phyloP scores from a whole-genome alignment of 2,329 filamentous ascomycete genomes.

The Beauveria varroae region DNA sequence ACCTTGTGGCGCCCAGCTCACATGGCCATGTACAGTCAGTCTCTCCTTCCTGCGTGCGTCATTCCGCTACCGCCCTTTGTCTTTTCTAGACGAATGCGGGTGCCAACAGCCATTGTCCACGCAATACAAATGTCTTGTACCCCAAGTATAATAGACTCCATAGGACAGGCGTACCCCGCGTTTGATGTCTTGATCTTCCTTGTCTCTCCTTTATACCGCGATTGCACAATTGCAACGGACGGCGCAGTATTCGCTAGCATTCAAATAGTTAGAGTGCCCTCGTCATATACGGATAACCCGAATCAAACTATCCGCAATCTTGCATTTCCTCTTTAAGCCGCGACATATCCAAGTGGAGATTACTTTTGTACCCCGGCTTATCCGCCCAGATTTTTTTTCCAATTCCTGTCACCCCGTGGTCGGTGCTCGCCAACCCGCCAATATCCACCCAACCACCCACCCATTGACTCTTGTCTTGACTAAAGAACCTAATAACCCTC shows the following conservation, averaged over 20 bases:
- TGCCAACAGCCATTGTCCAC: not conserved
- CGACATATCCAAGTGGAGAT: conserved; percentile 4
- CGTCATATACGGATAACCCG: not conserved
- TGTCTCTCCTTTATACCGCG: too few species aligned
- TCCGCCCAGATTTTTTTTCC: not conserved
- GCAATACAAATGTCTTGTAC: not conserved
- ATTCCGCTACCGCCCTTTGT: not conserved
- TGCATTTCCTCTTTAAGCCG: conserved; percentile 4
- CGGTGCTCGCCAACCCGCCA: not conserved
- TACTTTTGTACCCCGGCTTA: not conserved
- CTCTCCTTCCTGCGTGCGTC: not conserved
- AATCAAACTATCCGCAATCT: not conserved
- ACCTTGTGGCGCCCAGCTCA: not conserved
- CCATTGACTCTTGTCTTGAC: not conserved
- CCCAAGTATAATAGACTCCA: not conserved
- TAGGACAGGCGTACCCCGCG: not conserved
- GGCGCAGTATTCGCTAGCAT: too few species aligned
- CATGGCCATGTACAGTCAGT: not conserved
- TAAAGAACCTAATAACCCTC: not conserved
- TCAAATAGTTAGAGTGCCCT: too few species aligned
- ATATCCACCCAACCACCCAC: not conserved
- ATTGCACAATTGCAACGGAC: too few species aligned
- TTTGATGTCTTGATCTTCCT: too few species aligned
- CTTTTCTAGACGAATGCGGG: not conserved
- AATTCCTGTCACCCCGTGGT: not conserved